Conservation (phyloP, 495 filamentous ascomycete species). For the Aspergillus sclerotiicarbonarius region DNA sequence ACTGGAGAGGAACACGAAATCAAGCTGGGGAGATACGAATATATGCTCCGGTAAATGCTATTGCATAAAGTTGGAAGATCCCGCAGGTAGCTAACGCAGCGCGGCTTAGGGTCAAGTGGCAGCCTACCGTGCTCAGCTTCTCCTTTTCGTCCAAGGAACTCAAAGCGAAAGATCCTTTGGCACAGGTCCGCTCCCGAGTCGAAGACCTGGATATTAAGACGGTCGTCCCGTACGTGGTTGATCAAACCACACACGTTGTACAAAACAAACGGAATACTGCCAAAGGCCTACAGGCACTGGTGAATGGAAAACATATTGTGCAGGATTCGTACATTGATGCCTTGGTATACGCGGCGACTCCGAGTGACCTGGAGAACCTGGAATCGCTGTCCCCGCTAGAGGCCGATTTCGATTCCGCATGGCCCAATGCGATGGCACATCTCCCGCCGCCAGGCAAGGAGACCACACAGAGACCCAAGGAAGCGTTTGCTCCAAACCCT, state of each 20-base stretch:
- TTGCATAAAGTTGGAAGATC: background rate
- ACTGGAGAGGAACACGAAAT: conserved; percentile 60
- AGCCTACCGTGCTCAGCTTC: conserved; percentile 76
- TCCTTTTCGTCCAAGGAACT: conserved; percentile 75
- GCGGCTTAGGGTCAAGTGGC: conserved; percentile 68
- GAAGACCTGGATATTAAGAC: conserved; percentile 88
- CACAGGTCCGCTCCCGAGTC: conserved; percentile 58
- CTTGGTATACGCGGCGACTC: conserved; percentile 63
- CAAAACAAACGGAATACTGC: conserved; percentile 86
- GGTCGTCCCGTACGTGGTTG: conserved; percentile 64
- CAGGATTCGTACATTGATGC: conserved; percentile 72
- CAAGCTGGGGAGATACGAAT: conserved; percentile 61
- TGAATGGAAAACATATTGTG: conserved; percentile 80
- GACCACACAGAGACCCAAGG: conserved; percentile 56
- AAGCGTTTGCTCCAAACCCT: conserved; percentile 67
- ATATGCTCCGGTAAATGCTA: conserved; percentile 46
- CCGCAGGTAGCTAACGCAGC: background rate
- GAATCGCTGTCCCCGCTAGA: conserved; percentile 67
- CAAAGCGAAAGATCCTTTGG: conserved; percentile 64
- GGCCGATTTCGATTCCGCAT: conserved; percentile 74
- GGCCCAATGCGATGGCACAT: conserved; percentile 71
- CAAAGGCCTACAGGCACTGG: conserved; percentile 81
- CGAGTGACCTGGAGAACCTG: conserved; percentile 50
- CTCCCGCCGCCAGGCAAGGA: conserved; percentile 77
- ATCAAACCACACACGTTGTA: conserved; percentile 80